Evolutionary conservation across 352 stramenopile genomes (phyloP), one percentile per base, ranked within the genome.

Genomic region (Globisporangium splendens): DNA sequence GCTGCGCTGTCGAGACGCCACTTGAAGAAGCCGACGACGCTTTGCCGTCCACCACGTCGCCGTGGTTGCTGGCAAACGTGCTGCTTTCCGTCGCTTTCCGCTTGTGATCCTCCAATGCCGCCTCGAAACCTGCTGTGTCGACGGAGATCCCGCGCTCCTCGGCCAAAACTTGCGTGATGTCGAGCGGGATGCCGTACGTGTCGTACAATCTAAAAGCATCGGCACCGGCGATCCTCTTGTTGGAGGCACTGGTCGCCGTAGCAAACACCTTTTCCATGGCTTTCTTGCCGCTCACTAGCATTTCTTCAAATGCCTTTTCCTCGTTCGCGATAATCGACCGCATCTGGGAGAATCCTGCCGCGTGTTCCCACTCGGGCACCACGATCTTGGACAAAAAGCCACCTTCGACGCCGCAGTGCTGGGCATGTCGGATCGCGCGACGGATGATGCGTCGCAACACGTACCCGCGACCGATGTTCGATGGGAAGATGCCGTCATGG

Each of bases 401-500:
- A 49, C 71, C 52, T 2, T 70, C 33, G 8, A 92, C 79, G 38
- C 76, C 75, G 28, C 77, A 73, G 31, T 86, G 70, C 50, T 91
- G 81, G 6, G 77, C 85, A 50, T 86, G 73, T 11, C 82, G 79
- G 58, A 94, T 91, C 4, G 78, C 83, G 8, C 95, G 89, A n/a
- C 96, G 83, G 46, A 99, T 75, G 18, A 99, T 95, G 58, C 96
- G 89, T 42, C 96, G 81, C 31, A 99, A 62, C 14, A 99, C 96
- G 69, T 99, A 99, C 22, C 96, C 96, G 43, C 96, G 87, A 14
- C 96, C 96, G 54, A 98, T 89, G 60, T 98, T 98, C 7, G 88
- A 98, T 20, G 96, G 96, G 56, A 98, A 96, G 33, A 97, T 94
- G 28, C 96, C 96, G 73, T 98, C 95, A 10, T 86, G 76, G 63